phyloP scores from a whole-genome alignment of 495 filamentous ascomycete species.

The Aspergillus indologenus region DNA sequence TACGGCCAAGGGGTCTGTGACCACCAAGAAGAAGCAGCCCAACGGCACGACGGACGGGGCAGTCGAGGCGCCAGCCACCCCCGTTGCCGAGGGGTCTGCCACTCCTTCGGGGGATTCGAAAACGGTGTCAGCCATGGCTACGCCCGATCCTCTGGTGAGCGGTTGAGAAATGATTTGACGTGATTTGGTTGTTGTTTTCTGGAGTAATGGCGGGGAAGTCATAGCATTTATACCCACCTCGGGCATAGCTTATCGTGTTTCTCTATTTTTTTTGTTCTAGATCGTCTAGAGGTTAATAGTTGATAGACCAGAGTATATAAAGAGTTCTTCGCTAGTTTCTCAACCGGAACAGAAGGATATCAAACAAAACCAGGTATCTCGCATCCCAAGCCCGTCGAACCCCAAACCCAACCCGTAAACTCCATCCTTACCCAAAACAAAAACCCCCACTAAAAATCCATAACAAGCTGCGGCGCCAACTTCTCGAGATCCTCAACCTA shows the following conservation, averaged over 20 bases:
- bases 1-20: slow-evolving; percentile 57
- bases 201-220: background rate
- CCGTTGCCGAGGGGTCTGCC: slow-evolving; percentile 17
- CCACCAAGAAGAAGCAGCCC: slow-evolving; percentile 16
- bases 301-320: slow-evolving; percentile 1
- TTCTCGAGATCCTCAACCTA: slow-evolving; percentile 78
- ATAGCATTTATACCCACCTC: slow-evolving; percentile 5
- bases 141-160: slow-evolving; percentile 37
- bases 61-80: slow-evolving; percentile 11
- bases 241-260: background rate
- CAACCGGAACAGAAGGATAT: too few relatives aligned
- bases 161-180: slow-evolving; percentile 19
- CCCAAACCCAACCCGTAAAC: background rate
- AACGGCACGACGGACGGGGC: slow-evolving; percentile 19
- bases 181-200: background rate
- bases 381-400: background rate
- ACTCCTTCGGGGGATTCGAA: slow-evolving; percentile 17
- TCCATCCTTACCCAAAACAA: slow-evolving; percentile 1
- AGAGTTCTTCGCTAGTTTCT: too few relatives aligned
- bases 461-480: slow-evolving; percentile 78
- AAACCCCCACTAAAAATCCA: slow-evolving; percentile 66
- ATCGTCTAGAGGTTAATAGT: background rate
- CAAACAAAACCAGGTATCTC: slow-evolving; percentile 13
- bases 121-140: slow-evolving; percentile 16
- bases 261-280: background rate